Percentiles rank a stretch among this genome's conserved stretches.
Conservation (phyloP, 1,284 basidiomycete species). For the Trichosporon ovoides region DNA sequence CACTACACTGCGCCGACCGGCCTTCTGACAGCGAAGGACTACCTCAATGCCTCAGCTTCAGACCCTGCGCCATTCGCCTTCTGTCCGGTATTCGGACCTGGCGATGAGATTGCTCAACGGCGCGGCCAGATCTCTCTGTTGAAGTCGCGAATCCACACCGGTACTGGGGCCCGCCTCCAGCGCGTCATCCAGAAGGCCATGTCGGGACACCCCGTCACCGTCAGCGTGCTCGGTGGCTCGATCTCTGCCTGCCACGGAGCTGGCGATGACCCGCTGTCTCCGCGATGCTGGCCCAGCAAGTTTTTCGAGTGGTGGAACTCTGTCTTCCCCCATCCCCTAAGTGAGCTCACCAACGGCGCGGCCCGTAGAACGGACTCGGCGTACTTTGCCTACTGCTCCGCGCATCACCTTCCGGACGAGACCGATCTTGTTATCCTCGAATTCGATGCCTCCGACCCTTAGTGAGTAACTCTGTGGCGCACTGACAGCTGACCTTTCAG, state of each 20-base stretch:
- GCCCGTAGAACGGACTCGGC: constrained; percentile 80
- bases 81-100: constrained; percentile 77
- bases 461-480: constrained; percentile 54
- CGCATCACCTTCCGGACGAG: constrained; percentile 82
- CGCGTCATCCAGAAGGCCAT: constrained; percentile 78
- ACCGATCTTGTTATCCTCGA: constrained; percentile 90
- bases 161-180: constrained; percentile 75
- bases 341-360: constrained; percentile 93
- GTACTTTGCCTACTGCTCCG: constrained; percentile 87
- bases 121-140: constrained; percentile 70
- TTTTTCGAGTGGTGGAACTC: constrained; percentile 95
- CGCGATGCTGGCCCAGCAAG: constrained; percentile 78
- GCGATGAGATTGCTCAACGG: constrained; percentile 67
- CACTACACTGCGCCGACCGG: constrained; percentile 17
- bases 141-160: constrained; percentile 72
- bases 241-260: constrained; percentile 90
- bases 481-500: constrained; percentile 47
- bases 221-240: constrained; percentile 83
- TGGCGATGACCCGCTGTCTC: constrained; percentile 80
- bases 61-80: constrained; percentile 77
- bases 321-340: constrained; percentile 88
- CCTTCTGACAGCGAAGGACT: constrained; percentile 32
- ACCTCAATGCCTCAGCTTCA: constrained; percentile 50
- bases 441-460: constrained; percentile 79
- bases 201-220: constrained; percentile 78